A percentile compares a stretch with the other conserved stretches of the same genome.
Evolutionary conservation across 148 eudicot species (phyloP).

Genomic region (Nepenthes gracilis): DNA sequence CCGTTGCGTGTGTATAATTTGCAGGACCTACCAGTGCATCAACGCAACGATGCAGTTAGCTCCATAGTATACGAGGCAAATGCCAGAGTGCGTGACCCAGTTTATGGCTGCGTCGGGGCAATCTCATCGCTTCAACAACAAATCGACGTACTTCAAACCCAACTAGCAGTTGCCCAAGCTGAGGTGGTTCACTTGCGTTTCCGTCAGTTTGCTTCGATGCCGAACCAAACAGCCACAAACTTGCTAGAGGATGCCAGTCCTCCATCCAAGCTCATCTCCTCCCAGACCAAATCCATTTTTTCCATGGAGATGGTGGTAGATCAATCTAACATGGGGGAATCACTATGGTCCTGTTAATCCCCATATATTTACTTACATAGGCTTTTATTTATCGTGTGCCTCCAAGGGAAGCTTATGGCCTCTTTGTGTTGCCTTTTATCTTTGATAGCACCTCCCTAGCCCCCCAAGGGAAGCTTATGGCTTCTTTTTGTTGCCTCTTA

Average conservation of each 20-base stretch:
- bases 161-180: conserved; percentile 68
- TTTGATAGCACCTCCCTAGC: no score
- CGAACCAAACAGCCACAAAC: conserved; percentile 5
- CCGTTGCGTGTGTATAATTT: neutral
- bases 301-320: conserved; percentile 6
- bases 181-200: conserved; percentile 67
- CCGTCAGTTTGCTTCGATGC: conserved; percentile 32
- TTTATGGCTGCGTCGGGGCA: conserved; percentile 89
- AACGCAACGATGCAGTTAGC: conserved; percentile 78
- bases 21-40: conserved; percentile 76
- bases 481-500: no score
- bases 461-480: no score
- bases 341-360: conserved; percentile 10
- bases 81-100: conserved; percentile 85
- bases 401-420: no score
- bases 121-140: conserved; percentile 80
- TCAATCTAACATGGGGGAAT: conserved; percentile 5
- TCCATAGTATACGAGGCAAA: conserved; percentile 97
- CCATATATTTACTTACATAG: no score
- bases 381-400: no score
- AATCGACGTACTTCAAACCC: conserved; percentile 55
- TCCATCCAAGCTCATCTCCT: conserved; percentile 2
- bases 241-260: conserved; percentile 4
- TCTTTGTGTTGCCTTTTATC: no score
- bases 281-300: conserved; percentile 7